Percentiles rank a stretch among this genome's conserved stretches.
Evolutionary conservation across 225 moss, liverwort and hornwort genomes (phyloP).

Genomic region (Physcomitrium patens): DNA sequence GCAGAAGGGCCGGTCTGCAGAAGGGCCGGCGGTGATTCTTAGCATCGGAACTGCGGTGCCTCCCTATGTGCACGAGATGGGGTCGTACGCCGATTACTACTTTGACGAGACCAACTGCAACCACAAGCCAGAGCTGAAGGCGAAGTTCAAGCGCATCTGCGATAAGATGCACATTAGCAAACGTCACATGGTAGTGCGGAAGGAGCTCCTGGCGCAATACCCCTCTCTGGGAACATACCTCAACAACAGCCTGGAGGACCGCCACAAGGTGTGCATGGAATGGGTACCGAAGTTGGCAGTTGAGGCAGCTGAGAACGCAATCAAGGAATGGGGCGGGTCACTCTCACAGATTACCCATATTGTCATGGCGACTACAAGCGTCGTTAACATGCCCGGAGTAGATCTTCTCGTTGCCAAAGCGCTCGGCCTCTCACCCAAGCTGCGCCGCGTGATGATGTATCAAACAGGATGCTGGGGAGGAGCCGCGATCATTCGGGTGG

Average conservation of each 20-base stretch:
- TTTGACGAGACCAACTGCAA: constrained; percentile 47
- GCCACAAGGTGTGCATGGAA: constrained; percentile 74
- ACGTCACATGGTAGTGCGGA: constrained; percentile 63
- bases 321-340: constrained; percentile 74
- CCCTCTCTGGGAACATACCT: constrained; percentile 61
- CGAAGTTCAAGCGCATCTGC: constrained; percentile 60
- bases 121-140: constrained; percentile 60
- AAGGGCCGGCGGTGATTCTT: constrained; percentile 49
- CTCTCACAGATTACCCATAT: constrained; percentile 67
- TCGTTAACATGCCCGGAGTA: constrained; percentile 81
- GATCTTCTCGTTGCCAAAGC: constrained; percentile 38
- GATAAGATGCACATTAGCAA: constrained; percentile 69
- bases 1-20: no score
- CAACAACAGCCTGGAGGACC: constrained; percentile 56
- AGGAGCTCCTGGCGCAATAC: constrained; percentile 58
- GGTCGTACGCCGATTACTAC: constrained; percentile 55
- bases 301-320: constrained; percentile 61
- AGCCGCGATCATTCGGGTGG: constrained; percentile 60
- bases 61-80: constrained; percentile 49
- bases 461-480: constrained; percentile 69
- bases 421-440: constrained; percentile 39
- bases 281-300: constrained; percentile 81
- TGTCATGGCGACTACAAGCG: constrained; percentile 79
- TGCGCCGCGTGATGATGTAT: constrained; percentile 59
- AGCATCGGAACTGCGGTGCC: constrained; percentile 53